Percentiles rank a stretch among this genome's conserved stretches.
Conservation (phyloP, 1,139 yeast species). For the Taphrina wiesneri region DNA sequence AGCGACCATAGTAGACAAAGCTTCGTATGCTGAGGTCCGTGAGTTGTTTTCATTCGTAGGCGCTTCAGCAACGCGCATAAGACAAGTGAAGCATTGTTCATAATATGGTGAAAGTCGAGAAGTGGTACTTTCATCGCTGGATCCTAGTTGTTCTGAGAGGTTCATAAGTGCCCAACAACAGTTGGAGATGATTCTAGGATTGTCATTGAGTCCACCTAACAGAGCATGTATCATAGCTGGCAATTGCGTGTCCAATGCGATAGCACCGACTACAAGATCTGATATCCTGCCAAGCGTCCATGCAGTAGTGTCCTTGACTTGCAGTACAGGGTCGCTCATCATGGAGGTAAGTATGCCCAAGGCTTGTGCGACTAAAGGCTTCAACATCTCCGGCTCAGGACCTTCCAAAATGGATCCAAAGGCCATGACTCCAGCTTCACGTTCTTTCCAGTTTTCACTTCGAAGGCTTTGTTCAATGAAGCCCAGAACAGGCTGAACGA, state of each 20-base stretch:
- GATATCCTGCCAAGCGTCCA: slow-evolving; percentile 98
- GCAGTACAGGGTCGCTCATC: slow-evolving; percentile 71
- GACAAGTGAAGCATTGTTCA: slow-evolving; percentile 64
- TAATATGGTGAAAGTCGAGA: slow-evolving; percentile 76
- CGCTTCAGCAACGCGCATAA: slow-evolving; percentile 59
- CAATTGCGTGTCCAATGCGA: slow-evolving; percentile 63
- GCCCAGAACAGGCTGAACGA: slow-evolving; percentile 77
- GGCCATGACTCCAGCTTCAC: slow-evolving; percentile 99
- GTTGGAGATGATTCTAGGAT: slow-evolving; percentile 88
- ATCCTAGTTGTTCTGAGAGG: slow-evolving; percentile 76
- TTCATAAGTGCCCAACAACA: slow-evolving; percentile 97
- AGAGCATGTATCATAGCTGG: slow-evolving; percentile 73
- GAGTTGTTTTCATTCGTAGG: slow-evolving; percentile 80
- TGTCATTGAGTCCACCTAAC: slow-evolving; percentile 75
- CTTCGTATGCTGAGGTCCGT: slow-evolving; percentile 96
- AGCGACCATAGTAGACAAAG: slow-evolving; percentile 76
- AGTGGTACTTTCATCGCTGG: slow-evolving; percentile 53
- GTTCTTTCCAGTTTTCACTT: slow-evolving; percentile 70
- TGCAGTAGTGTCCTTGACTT: slow-evolving; percentile 94
- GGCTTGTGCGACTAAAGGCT: slow-evolving; percentile 72
- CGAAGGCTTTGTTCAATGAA: slow-evolving; percentile 77
- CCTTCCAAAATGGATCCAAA: slow-evolving; percentile 96
- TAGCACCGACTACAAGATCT: slow-evolving; percentile 77
- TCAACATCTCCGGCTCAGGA: slow-evolving; percentile 74
- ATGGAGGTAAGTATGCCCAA: slow-evolving; percentile 71